These are phyloP conservation scores for Colletotrichum truncatum DNA, from an alignment of 2,329 filamentous ascomycete genomes.

Conservation along the genomic window DNA sequence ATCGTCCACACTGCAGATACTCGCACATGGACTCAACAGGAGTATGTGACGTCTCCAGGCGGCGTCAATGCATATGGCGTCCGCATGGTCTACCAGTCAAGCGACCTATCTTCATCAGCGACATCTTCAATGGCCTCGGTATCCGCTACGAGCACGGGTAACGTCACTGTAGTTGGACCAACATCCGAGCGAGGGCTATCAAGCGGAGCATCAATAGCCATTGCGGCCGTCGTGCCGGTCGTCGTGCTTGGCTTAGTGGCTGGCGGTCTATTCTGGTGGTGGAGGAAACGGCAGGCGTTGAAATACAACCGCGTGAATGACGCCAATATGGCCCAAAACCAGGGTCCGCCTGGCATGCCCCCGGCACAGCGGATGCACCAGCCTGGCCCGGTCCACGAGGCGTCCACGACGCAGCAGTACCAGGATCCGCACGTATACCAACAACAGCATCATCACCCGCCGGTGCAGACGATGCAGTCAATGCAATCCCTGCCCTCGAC, in stretches of 20 bases:
- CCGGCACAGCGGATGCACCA: neutral
- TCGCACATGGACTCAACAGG: conserved; percentile 19
- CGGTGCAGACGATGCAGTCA: conserved; percentile 1
- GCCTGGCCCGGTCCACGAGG: neutral
- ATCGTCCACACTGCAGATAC: conserved; percentile 29
- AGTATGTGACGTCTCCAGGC: conserved; percentile 21
- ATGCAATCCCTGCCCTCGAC: conserved; percentile 1
- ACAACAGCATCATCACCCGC: neutral
- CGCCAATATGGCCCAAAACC: neutral
- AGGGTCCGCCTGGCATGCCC: neutral
- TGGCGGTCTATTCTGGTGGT: conserved; percentile 16
- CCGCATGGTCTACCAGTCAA: conserved; percentile 36
- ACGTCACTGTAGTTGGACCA: neutral
- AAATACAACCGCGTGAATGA: conserved; percentile 3
- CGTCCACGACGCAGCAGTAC: neutral
- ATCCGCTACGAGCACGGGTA: neutral
- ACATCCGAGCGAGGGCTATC: neutral
- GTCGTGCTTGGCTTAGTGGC: neutral
- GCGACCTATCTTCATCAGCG: conserved; percentile 19
- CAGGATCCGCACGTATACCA: neutral
- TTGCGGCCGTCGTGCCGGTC: conserved; percentile 12
- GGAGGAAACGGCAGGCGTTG: conserved; percentile 11
- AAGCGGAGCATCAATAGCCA: neutral
- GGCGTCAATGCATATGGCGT: conserved; percentile 35
- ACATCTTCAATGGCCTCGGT: neutral